Percentiles rank a stretch among this genome's conserved stretches.
These are phyloP conservation scores for Calonectria hongkongensis DNA, from an alignment of 2,329 filamentous ascomycete genomes.

Conservation along the genomic window DNA sequence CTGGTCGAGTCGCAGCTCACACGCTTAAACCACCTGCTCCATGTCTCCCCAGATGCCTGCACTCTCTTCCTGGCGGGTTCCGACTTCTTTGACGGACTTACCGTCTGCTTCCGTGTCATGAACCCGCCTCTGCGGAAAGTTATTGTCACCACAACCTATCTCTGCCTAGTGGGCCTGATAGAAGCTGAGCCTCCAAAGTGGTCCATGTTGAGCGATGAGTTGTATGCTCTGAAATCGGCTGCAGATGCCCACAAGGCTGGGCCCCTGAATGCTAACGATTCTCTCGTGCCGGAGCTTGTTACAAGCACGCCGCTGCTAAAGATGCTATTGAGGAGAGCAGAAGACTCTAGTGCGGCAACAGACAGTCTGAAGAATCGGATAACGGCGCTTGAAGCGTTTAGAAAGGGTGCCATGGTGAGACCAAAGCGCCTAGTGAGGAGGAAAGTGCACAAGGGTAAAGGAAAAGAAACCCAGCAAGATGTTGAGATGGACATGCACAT, in stretches of 20 bases:
- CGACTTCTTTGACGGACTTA: conserved; percentile 88
- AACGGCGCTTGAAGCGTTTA: conserved; percentile 75
- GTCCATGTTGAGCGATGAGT: conserved; percentile 86
- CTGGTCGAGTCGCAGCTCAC: conserved; percentile 73
- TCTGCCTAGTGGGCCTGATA: conserved; percentile 83
- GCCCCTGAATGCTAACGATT: conserved; percentile 76
- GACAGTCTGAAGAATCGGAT: conserved; percentile 77
- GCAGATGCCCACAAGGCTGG: conserved; percentile 78
- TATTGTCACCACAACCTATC: conserved; percentile 83
- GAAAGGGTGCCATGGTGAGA: conserved; percentile 71
- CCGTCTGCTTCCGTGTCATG: conserved; percentile 78
- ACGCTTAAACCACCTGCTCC: conserved; percentile 78
- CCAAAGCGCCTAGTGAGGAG: conserved; percentile 71
- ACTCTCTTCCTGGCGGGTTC: conserved; percentile 86
- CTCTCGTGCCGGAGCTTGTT: conserved; percentile 87
- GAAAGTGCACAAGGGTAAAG: conserved; percentile 81
- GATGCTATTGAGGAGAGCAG: conserved; percentile 74
- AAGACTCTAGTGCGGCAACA: conserved; percentile 68
- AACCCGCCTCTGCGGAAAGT: conserved; percentile 78
- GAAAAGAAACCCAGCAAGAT: conserved; percentile 62
- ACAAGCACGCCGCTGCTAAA: conserved; percentile 86
- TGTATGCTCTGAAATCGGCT: conserved; percentile 86
- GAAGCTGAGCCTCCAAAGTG: conserved; percentile 80
- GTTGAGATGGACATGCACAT: conserved; percentile 76
- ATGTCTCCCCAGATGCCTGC: conserved; percentile 74